A percentile compares a stretch with the other conserved stretches of the same genome.
These are phyloP conservation scores for Vairimorpha apis DNA, from an alignment of 371 early-diverging fungal species.

Conservation along the genomic window DNA sequence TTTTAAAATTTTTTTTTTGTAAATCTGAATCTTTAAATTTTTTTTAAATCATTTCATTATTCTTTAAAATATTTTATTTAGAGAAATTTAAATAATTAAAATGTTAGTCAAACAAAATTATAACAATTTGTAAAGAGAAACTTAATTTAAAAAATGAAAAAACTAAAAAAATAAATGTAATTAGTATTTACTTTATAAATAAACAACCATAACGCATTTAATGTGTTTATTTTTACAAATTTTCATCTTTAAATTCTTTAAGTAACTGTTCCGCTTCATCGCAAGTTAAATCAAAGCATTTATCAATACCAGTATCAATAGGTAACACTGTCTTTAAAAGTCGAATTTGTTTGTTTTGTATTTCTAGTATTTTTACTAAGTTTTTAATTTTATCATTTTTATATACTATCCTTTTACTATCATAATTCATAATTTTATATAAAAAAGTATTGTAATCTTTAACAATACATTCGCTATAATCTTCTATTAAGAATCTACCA, in stretches of 20 bases:
- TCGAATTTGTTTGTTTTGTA: slow-evolving; percentile 12
- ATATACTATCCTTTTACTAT: neutral
- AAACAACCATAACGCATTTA: neutral
- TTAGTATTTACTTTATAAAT: neutral
- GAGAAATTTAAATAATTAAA: no score
- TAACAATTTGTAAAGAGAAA: no score
- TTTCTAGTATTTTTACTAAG: neutral
- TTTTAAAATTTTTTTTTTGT: no score
- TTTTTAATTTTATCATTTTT: neutral
- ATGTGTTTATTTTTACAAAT: neutral
- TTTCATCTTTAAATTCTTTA: neutral
- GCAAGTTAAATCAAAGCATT: neutral
- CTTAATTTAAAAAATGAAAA: neutral
- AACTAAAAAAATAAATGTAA: neutral
- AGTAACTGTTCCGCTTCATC: neutral
- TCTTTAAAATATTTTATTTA: no score
- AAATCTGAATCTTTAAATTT: no score
- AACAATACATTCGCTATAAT: neutral
- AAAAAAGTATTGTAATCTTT: slow-evolving; percentile 19
- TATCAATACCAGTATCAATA: neutral
- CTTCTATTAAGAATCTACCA: slow-evolving; percentile 13
- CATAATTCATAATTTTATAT: neutral
- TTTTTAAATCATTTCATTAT: no score
- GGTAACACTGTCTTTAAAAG: neutral
- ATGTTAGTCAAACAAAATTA: no score